Base-by-base conservation (phyloP, 2,329 filamentous ascomycete genomes). In the Hortaea werneckii region DNA sequence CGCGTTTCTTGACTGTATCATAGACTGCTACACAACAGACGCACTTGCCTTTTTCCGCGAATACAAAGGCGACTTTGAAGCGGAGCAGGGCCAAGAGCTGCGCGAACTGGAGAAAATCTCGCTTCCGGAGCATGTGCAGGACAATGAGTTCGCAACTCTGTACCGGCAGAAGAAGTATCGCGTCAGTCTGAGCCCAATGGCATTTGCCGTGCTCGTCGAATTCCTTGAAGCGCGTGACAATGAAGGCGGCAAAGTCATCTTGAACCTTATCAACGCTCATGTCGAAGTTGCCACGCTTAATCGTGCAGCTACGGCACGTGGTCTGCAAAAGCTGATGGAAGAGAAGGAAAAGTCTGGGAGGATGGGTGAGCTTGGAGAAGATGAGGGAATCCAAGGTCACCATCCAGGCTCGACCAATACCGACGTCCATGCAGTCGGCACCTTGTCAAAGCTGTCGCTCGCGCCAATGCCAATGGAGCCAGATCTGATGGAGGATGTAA, bases 141-240 rank as follows among this genome's bases (percentile, higher is more conserved):
- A 87, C 48, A 94, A 92, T 59, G 65, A 77, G 1, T 77, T 83
- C n/a, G 83, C 85, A 5, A 86, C 84, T 62, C 71, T 92, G 3
- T 98, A 95, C 65, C 78, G 79, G 37, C 78, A 81, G 46, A 90
- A 89, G 71, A 92, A 87, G 64, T 98, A 96, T 63, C 80, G 87
- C 9, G 75, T 98, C 32, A 87, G 87, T 0, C 71, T 98, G n/a
- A 95, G 89, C 57, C 82, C 83, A 47, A 83, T 89, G 55, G 82
- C 88, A 0, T 88, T 85, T 47, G 82, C 81, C 47, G 85, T 85
- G 49, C 76, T 96, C 6, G 83, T 95, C 59, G 85, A 88, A 56
- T 94, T 90, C 56, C 72, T 98, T 0, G 89, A 96, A 64, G 80
- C 82, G n/a, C 89, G 95, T 52, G 78, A 82, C 10, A 84, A 86